Evolutionary conservation across 2,329 filamentous ascomycete genomes (phyloP).

Genomic region (Ophiocordyceps unilateralis): DNA sequence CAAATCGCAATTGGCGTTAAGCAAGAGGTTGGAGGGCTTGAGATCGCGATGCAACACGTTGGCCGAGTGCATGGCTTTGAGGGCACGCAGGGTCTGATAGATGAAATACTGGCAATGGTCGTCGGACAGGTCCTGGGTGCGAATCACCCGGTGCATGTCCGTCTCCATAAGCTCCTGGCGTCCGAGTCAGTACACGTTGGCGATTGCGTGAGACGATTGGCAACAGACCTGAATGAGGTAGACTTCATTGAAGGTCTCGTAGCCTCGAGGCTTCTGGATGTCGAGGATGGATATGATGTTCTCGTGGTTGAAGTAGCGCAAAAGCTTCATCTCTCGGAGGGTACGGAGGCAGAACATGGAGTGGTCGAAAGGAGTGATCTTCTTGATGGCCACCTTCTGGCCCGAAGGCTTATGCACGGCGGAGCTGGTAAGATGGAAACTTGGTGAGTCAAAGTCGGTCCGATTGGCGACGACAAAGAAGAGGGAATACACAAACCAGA

Average conservation of each 20-base stretch:
- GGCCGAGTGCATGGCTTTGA: slow-evolving; percentile 98
- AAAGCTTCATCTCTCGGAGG: slow-evolving; percentile 94
- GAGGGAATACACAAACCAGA: slow-evolving; percentile 53
- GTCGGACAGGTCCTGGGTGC: slow-evolving; percentile 94
- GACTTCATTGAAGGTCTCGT: slow-evolving; percentile 91
- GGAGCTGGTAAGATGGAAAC: slow-evolving; percentile 51
- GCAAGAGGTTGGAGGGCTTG: slow-evolving; percentile 89
- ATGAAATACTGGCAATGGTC: slow-evolving; percentile 99
- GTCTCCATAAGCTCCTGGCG: slow-evolving; percentile 92
- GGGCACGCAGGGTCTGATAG: slow-evolving; percentile 91
- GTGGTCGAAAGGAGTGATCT: slow-evolving; percentile 98
- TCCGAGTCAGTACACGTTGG: background rate
- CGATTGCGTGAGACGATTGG: background rate
- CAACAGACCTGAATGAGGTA: slow-evolving; percentile 86
- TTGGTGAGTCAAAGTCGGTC: background rate
- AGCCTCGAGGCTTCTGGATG: slow-evolving; percentile 94
- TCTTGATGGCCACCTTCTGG: slow-evolving; percentile 99
- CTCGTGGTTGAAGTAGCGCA: slow-evolving; percentile 98
- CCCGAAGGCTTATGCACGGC: slow-evolving; percentile 95
- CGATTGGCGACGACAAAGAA: background rate
- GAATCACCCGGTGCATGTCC: slow-evolving; percentile 97
- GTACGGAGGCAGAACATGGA: slow-evolving; percentile 98
- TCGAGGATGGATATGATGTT: slow-evolving; percentile 99
- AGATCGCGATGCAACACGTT: slow-evolving; percentile 95
- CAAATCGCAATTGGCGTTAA: slow-evolving; percentile 97